phyloP scores from a whole-genome alignment of 2,329 filamentous ascomycete genomes.

The Nemania bipapillata region DNA sequence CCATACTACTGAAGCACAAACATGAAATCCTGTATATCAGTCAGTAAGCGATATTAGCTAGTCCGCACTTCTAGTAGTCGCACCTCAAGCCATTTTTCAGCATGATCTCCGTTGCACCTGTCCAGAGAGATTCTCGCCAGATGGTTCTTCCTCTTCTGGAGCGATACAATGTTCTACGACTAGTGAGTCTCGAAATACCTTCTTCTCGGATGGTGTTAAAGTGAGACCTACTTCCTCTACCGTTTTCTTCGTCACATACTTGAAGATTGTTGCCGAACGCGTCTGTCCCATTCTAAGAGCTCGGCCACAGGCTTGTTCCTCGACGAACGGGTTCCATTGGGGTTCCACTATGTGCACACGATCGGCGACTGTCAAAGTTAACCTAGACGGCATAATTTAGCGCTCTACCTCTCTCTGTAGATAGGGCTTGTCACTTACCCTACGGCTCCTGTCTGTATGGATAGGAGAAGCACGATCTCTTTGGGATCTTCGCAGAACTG shows the following conservation, averaged over 20 bases:
- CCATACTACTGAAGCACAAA: not conserved
- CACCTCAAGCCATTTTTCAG: not conserved
- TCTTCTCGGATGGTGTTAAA: not conserved
- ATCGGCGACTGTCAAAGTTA: conserved; percentile 50
- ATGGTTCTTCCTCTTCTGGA: not conserved
- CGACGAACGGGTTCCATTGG: conserved; percentile 52
- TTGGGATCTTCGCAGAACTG: conserved; percentile 33
- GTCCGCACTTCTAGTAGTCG: not conserved
- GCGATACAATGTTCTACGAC: not conserved
- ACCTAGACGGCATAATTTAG: conserved; percentile 10
- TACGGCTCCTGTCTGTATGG: conserved; percentile 48
- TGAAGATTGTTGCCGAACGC: conserved; percentile 21
- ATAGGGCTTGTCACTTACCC: conserved; percentile 40
- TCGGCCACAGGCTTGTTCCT: conserved; percentile 51
- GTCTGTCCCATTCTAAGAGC: conserved; percentile 49
- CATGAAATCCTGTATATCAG: not conserved
- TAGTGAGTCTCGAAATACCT: not conserved
- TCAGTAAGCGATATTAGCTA: not conserved
- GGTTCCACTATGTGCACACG: conserved; percentile 52
- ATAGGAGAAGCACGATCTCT: conserved; percentile 48
- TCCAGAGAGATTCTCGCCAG: not conserved
- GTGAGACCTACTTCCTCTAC: conserved; percentile 19
- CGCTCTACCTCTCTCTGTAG: not conserved
- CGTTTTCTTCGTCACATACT: conserved; percentile 25
- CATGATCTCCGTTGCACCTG: not conserved